Base-by-base conservation (phyloP, 176 grass and related monocot genomes). In the Oryza coarctata region DNA sequence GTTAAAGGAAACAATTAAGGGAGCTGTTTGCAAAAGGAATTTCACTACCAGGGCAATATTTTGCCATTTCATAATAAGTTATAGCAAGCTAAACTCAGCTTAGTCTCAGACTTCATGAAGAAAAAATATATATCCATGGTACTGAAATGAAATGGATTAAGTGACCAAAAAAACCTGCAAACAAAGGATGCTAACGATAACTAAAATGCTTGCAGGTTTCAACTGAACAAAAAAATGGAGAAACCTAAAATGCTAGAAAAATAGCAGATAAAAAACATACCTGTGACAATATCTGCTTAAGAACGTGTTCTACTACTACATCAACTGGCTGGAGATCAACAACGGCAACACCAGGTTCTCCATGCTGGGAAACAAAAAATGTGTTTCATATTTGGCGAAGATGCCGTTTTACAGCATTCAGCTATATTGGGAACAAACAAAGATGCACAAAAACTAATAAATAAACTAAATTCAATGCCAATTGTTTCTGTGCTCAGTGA, bases 281-380 rank as follows among this genome's bases (percentile, higher is more conserved):
- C 73, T 75, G 85, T 74, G 85, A 94, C 5, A 99, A 65, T 90
- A 99, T 99, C 85, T 99, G 91, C 85, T 90, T 89, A 43, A 99
- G 97, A 87, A 99, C 83, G 82, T 99, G 97, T 77, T 94, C 89
- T 38, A 99, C 89, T 31, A 99, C 85, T 66, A 96, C 70, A 91
- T 99, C 93, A 92, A 94, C 81, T 45, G 88, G 65, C 84, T 94
- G 91, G 71, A 99, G 77, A 27, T 99, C 97, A 84, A 92, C 93
- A 71, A 96, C 93, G 91, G 87, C 97, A 79, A 87, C 93, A 83
- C 97, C 97, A 73, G 97, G 91, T 70, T 99, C 97, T 74, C 97
- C 97, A 90, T 99, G 97, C 97, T 99, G 89, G 73, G 63, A 86
- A 81, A 55, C 27, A 69, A 87, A 80, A 63, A 10, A 81, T 15